Base-by-base conservation (phyloP, 805 yeast species). In the Zygotorulaspora chibaensis region DNA sequence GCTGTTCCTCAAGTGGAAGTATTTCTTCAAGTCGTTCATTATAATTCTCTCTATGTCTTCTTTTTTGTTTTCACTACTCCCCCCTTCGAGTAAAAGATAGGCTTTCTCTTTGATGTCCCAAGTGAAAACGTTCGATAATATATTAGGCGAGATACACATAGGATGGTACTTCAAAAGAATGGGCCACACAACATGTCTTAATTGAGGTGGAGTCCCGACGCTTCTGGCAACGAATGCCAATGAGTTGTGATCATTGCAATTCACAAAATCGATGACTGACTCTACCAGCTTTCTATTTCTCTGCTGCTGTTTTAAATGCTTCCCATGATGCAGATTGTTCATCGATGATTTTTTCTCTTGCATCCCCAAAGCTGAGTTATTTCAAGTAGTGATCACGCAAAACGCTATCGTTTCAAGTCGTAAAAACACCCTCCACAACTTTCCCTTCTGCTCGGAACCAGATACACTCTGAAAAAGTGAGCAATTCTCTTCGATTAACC, bases 181-280 rank as follows among this genome's bases (percentile, higher is more conserved):
- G 1, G 96, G 96, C 97, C 97, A 90, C 7, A 87, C 84, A 46
- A 75, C 71, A 53, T 79, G 80, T 48, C 98, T 74, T 43, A 88
- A 70, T 46, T 80, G 75, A 1, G 95, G 91, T 1, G 97, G 97
- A 23, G 89, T 72, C 2, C 98, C 97, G 46, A 80, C 71, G 53
- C 83, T 89, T 51, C 96, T 74, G 4, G 96, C 91, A 6, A 90
- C 65, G 52, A 80, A 70, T 1, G 97, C 95, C 38, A 90, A 66
- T 0, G 89, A 87, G 39, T 82, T 80, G 46, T 82, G 82, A 58
- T 90, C 85, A 46, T 77, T 78, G 13, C 73, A 71, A 39, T 68
- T 69, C 4, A 89, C 63, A 55, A 80, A 80, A 35, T 71, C 67
- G 35, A 78, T 72, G 52, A 87, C 80, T 18, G 80, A 68, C 18